Base-by-base conservation (phyloP, 1,139 yeast genomes). In the Candida neerlandica region DNA sequence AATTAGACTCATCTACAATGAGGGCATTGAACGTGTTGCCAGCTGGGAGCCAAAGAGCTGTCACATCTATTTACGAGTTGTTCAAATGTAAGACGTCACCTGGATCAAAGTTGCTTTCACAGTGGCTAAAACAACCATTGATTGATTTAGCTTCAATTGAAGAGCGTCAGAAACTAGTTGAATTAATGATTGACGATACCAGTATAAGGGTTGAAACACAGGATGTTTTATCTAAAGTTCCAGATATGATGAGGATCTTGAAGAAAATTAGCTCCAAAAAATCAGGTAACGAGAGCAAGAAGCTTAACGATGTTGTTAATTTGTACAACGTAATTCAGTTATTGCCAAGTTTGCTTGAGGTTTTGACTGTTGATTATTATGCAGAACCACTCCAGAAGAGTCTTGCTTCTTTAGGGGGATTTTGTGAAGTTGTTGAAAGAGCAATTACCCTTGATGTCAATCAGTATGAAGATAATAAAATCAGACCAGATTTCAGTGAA, bases 71-170 rank as follows among this genome's bases (percentile, higher is more conserved):
- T 39, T 91, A 81, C 63, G 97, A 95, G 27, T 74, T 95, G 41
- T 74, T 94, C 57, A 84, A 85, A 56, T 94, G 98, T 71, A 89
- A 88, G 60, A 86, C 96, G 2, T 76, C 84, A 0, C 89, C 95
- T 18, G 99, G 99, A 3, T 77, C 94, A 1, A 79, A 98, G 57
- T 70, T 92, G 48, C 77, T 94, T 34, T 85, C 94, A 11, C 97
- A 90, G 62, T 94, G 99, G 99, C 77, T 95, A 55, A 94, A 94
- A 61, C 99, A 94, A 66, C 99, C 99, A 0, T 75, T 94, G 45
- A 85, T 96, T 50, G 82, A 81, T 56, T 63, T 79, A 18, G 62
- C 62, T 0, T 81, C 76, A 46, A 92, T 94, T 41, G 66, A 71
- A 40, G 77, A 83, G 35, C 80, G 99, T 48, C 97, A 89, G 55